A percentile compares a stretch with the other conserved stretches of the same genome.
phyloP scores from a whole-genome alignment of 2,329 filamentous ascomycete species.

The Calonectria montana region DNA sequence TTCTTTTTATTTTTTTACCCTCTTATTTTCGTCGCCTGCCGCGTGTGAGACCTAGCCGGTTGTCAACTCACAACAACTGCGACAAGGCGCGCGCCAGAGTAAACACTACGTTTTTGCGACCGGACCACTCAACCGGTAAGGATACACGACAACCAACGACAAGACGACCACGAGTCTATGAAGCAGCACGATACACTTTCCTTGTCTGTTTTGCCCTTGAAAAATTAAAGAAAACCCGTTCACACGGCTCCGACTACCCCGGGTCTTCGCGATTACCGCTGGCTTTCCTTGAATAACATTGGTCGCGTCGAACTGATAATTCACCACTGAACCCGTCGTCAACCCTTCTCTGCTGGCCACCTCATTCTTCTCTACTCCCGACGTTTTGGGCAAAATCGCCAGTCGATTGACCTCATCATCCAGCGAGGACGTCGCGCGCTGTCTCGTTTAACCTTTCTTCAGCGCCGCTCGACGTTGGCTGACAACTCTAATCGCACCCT shows the following conservation, averaged over 20 bases:
- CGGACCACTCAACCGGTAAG: background rate
- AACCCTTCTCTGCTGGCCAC: background rate
- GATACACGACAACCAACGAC: background rate
- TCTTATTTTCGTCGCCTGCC: constrained; percentile 1
- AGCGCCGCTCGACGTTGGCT: constrained; percentile 15
- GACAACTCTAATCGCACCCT: constrained; percentile 19
- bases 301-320: constrained; percentile 2
- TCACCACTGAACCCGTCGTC: background rate
- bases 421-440: background rate
- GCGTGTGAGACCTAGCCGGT: constrained; percentile 20
- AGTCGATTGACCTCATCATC: background rate
- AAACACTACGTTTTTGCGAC: constrained; percentile 32
- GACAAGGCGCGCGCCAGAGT: constrained; percentile 32
- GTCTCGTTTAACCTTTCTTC: background rate
- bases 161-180: constrained; percentile 8
- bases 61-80: constrained; percentile 24
- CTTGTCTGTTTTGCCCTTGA: constrained; percentile 13
- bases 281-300: constrained; percentile 25
- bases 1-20: background rate
- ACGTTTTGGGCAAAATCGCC: background rate
- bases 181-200: constrained; percentile 18
- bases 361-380: background rate
- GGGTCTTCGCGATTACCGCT: constrained; percentile 5
- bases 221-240: constrained; percentile 9
- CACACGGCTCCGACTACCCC: constrained; percentile 19